phyloP scores from a whole-genome alignment of 108 stramenopile species.

The Aurantiochytrium sp. region DNA sequence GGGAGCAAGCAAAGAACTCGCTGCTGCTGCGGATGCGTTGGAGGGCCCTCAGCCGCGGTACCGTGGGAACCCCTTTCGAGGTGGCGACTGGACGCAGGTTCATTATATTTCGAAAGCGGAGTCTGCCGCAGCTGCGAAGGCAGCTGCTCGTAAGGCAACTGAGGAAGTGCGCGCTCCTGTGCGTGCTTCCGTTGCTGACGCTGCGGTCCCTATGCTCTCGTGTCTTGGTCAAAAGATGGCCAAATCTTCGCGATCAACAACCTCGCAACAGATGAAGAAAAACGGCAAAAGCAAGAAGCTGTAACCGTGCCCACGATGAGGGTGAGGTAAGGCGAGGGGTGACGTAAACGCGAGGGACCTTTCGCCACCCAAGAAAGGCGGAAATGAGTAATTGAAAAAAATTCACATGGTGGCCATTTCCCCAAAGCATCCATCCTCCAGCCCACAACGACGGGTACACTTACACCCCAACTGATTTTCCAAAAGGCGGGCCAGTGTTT shows the following conservation, averaged over 20 bases:
- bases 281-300: too few species aligned
- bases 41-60: not conserved
- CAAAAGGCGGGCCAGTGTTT: too few species aligned
- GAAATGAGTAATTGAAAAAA: too few species aligned
- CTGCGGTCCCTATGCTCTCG: not conserved
- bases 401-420: too few species aligned
- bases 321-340: too few species aligned
- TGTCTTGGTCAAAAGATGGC: not conserved
- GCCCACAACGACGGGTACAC: too few species aligned
- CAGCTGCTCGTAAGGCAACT: not conserved
- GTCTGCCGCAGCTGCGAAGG: not conserved
- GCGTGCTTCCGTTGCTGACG: not conserved
- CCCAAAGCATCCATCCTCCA: too few species aligned
- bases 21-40: not conserved
- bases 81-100: not conserved
- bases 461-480: too few species aligned
- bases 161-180: not conserved
- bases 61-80: not conserved
- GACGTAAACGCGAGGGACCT: too few species aligned
- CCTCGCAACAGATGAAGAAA: too few species aligned
- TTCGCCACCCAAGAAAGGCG: too few species aligned
- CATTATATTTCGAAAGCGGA: not conserved
- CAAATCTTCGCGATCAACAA: not conserved
- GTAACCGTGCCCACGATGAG: too few species aligned
- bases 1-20: not conserved